Evolutionary conservation across 1,139 yeast genomes (phyloP).

Genomic region (Taphrina flavorubra): DNA sequence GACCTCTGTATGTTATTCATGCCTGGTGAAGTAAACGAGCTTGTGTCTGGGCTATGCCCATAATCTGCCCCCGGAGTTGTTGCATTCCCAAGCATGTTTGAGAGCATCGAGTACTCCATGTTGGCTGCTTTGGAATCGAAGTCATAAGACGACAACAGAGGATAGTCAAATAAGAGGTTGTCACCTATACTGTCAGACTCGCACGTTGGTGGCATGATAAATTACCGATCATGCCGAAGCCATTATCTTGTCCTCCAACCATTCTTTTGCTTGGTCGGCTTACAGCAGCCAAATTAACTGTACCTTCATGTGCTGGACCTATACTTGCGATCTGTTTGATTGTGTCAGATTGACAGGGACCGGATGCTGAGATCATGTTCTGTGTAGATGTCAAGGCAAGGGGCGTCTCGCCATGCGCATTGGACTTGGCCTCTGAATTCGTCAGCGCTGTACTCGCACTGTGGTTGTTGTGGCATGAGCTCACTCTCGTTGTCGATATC

Average conservation of each 20-base stretch:
- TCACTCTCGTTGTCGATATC: conserved; percentile 46
- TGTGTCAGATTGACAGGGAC: background rate
- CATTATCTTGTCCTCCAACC: conserved; percentile 7
- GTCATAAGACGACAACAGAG: conserved; percentile 44
- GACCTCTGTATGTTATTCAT: conserved; percentile 10
- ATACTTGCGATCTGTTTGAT: background rate
- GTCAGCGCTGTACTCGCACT: background rate
- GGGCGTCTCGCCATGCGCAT: background rate
- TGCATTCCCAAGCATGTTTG: conserved; percentile 62
- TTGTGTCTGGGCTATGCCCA: conserved; percentile 32
- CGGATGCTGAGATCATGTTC: background rate
- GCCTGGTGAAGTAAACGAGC: conserved; percentile 25
- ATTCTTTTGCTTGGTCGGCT: conserved; percentile 8
- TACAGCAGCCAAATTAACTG: conserved; percentile 5
- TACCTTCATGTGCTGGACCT: conserved; percentile 2
- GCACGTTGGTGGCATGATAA: background rate
- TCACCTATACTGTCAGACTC: conserved; percentile 12
- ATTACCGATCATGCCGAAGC: conserved; percentile 11
- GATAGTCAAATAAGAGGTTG: conserved; percentile 34
- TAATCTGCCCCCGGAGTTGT: conserved; percentile 39
- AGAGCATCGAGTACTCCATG: conserved; percentile 76
- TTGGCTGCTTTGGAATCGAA: conserved; percentile 82
- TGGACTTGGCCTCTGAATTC: background rate
- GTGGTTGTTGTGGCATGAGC: no score
- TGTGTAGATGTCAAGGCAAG: background rate